Conservation (phyloP, 2,329 filamentous ascomycete species). For the Cercospora sp. region DNA sequence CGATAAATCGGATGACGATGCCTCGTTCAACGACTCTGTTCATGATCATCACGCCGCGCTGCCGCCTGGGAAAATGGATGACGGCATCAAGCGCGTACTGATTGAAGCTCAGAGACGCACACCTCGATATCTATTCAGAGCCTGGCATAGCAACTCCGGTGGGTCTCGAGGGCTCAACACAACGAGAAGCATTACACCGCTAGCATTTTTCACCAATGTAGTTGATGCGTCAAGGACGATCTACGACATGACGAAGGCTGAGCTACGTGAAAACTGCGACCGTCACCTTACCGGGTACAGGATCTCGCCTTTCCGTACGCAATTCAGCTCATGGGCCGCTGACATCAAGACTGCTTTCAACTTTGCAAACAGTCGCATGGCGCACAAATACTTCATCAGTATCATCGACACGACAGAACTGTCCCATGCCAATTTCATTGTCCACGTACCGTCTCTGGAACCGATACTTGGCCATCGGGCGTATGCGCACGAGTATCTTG, state of each 20-base stretch:
- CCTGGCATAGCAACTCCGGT: slow-evolving; percentile 1
- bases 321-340: slow-evolving; percentile 15
- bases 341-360: slow-evolving; percentile 1
- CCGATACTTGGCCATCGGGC: neutral
- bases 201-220: neutral
- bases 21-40: neutral
- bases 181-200: slow-evolving; percentile 7
- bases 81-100: slow-evolving; percentile 1
- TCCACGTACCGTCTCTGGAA: slow-evolving; percentile 5
- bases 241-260: neutral
- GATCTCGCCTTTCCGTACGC: neutral
- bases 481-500: slow-evolving; percentile 10
- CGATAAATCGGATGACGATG: neutral
- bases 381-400: neutral
- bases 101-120: slow-evolving; percentile 9
- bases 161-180: slow-evolving; percentile 8
- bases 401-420: slow-evolving; percentile 16
- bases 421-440: neutral
- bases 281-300: neutral
- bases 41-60: neutral
- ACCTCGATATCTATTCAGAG: slow-evolving; percentile 15
- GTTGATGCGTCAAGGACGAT: neutral
- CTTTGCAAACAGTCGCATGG: neutral
- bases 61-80: slow-evolving; percentile 1
- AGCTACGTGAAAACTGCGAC: neutral